phyloP scores from a whole-genome alignment of 2,329 filamentous ascomycete species.

The Teratosphaeriaceae sp. region DNA sequence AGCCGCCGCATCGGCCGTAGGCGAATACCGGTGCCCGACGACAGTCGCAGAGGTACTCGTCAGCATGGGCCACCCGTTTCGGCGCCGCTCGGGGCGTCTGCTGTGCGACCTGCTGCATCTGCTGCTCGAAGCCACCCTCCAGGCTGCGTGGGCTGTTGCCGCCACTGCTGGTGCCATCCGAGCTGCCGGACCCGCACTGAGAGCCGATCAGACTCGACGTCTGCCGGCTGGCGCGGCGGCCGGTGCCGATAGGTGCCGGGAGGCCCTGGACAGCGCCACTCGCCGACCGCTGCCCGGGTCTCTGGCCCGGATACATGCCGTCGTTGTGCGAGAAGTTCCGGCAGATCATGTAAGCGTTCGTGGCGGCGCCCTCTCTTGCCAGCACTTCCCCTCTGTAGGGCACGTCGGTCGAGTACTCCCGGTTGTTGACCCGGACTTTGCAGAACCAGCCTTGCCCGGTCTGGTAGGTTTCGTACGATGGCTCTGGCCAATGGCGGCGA shows the following conservation, averaged over 20 bases:
- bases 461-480: constrained; percentile 76
- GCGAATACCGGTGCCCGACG: constrained; percentile 31
- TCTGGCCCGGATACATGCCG: constrained; percentile 65
- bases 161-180: constrained; percentile 39
- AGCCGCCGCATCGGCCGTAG: constrained; percentile 38
- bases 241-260: constrained; percentile 58
- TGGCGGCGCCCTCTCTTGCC: constrained; percentile 88
- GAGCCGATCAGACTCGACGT: not conserved
- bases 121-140: constrained; percentile 38
- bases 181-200: constrained; percentile 30
- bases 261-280: constrained; percentile 51
- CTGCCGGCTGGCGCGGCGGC: constrained; percentile 33
- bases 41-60: constrained; percentile 19
- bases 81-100: constrained; percentile 13
- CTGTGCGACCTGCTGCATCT: constrained; percentile 18
- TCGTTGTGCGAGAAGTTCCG: constrained; percentile 96
- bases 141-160: constrained; percentile 49
- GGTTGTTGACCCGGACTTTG: constrained; percentile 89
- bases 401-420: constrained; percentile 89
- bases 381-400: constrained; percentile 74
- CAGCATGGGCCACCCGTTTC: not conserved
- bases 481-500: constrained; percentile 88
- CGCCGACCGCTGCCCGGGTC: constrained; percentile 42
- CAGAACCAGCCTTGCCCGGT: constrained; percentile 74
- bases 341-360: constrained; percentile 96